Percentiles rank a stretch among this genome's conserved stretches.
Conservation (phyloP, 768 basidiomycete species). For the Leccinum longicurvipes region DNA sequence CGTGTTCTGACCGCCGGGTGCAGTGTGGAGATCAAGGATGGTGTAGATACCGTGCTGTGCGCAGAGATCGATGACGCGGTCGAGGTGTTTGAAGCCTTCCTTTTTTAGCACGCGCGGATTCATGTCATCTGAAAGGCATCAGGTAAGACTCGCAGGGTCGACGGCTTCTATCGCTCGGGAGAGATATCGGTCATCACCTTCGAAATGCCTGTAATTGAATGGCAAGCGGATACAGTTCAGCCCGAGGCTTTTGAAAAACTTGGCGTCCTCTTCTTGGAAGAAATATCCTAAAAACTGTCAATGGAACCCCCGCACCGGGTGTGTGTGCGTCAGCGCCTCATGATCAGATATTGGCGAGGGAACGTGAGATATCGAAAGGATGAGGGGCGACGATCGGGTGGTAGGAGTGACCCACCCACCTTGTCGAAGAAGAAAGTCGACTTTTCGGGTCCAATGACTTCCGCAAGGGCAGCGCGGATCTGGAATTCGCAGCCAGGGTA, state of each 20-base stretch:
- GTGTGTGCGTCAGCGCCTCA: neutral
- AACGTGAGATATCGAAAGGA: no score
- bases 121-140: conserved; percentile 51
- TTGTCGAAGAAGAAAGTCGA: conserved; percentile 84
- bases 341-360: no score
- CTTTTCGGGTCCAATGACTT: conserved; percentile 62
- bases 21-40: conserved; percentile 78
- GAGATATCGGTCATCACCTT: conserved; percentile 29
- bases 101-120: conserved; percentile 75
- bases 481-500: conserved; percentile 82
- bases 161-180: neutral
- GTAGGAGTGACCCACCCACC: conserved; percentile 35
- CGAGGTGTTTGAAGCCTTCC: conserved; percentile 77
- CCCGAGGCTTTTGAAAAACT: conserved; percentile 74
- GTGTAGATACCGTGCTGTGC: conserved; percentile 74
- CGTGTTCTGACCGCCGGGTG: conserved; percentile 69
- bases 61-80: conserved; percentile 74
- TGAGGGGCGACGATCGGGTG: neutral
- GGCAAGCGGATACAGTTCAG: conserved; percentile 77
- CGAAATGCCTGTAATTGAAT: conserved; percentile 74
- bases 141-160: neutral
- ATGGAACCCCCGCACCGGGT: neutral
- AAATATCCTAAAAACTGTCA: conserved; percentile 77
- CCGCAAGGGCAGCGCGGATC: conserved; percentile 66
- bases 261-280: conserved; percentile 72